phyloP scores from a whole-genome alignment of 306 rosid species.

The Abrus precatorius region DNA sequence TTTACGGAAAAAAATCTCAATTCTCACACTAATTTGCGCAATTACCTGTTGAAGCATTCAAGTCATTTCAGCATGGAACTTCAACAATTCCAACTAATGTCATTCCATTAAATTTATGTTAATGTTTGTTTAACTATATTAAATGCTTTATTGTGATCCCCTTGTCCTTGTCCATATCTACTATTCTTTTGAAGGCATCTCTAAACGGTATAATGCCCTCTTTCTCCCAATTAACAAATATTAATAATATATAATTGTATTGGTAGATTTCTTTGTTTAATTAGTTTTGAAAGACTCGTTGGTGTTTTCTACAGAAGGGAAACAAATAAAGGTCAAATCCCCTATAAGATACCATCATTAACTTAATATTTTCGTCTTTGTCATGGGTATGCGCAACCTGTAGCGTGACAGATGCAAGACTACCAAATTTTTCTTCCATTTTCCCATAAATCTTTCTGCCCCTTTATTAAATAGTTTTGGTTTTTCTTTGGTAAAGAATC shows the following conservation, averaged over 20 bases:
- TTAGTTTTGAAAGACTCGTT: slow-evolving; percentile 31
- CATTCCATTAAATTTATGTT: slow-evolving; percentile 40
- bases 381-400: slow-evolving; percentile 1
- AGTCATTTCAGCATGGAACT: not conserved
- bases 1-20: not conserved
- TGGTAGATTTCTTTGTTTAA: not conserved
- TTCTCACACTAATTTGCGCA: not conserved
- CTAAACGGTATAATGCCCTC: slow-evolving; percentile 58
- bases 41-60: not conserved
- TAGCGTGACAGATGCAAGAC: not conserved
- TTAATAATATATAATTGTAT: slow-evolving; percentile 21
- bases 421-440: slow-evolving; percentile 23
- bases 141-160: slow-evolving; percentile 45
- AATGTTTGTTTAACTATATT: slow-evolving; percentile 42
- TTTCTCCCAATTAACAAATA: not conserved
- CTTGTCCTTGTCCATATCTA: slow-evolving; percentile 65
- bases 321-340: slow-evolving; percentile 31
- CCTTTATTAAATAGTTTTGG: slow-evolving; percentile 10
- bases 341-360: not conserved
- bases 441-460: not conserved
- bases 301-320: slow-evolving; percentile 33
- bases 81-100: slow-evolving; percentile 8
- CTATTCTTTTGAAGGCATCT: slow-evolving; percentile 61
- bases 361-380: not conserved
- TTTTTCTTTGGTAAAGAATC: not conserved